Base-by-base conservation (phyloP, 148 eudicot species). In the Vaccinium vitisidaea region DNA sequence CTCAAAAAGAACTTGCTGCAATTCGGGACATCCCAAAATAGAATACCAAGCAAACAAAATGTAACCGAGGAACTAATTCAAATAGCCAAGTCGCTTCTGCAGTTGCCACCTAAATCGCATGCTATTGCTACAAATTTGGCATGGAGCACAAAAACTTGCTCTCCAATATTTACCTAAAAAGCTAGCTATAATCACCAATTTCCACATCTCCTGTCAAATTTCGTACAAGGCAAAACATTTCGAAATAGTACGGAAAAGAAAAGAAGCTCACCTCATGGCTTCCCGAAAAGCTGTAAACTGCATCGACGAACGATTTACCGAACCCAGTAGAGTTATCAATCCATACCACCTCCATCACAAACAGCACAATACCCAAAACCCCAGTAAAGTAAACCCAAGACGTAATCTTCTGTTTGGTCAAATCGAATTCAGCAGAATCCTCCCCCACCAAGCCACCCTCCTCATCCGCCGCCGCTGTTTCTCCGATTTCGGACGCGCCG, bases 331-430 rank as follows among this genome's bases (percentile, higher is more conserved):
- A 84, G 84, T 92, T 93, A 86, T 94, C 98, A 84, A 96, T 92
- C 98, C 98, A 96, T 11, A 83, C 90, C 23, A 85, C 88, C 79
- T 94, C 86, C 48, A 96, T 95, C 53, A 92, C 87, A 80, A 89
- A 93, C 46, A 94, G 86, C n/a, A 94, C 99, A 83, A 92, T 90
- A 10, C 98, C 99, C 83, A 95, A 88, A 84, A 96, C 82, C 55
- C 89, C 90, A 9, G 91, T 74, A 16, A 96, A 96, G 53, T 95
- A 96, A 79, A 93, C 79, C 99, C 98, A 97, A 14, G 99, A 97
- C 23, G 90, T 85, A 14, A 95, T 67, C 86, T 91, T 95, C 90
- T 95, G 98, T 43, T 89, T 80, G 56, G 91, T 84, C 7, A 94
- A 83, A 2, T 92, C 92, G 75, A 95, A 95, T 54, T 81, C 90